Percentiles rank a stretch among this genome's conserved stretches.
Conservation (phyloP, 495 filamentous ascomycete species). For the Pseudotulostoma volvatum region DNA sequence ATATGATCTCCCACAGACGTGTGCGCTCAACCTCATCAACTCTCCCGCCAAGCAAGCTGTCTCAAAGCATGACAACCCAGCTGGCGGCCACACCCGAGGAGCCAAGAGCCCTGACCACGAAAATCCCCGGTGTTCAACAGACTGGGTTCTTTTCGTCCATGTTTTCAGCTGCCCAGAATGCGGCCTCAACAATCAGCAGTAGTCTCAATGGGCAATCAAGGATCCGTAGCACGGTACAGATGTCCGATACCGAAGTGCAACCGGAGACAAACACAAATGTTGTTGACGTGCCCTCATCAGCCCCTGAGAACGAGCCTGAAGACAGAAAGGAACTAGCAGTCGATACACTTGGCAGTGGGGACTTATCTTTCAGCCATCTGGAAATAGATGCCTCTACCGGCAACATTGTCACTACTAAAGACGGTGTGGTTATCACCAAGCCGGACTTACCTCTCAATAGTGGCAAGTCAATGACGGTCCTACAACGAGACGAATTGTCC, state of each 20-base stretch:
- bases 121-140: slow-evolving; percentile 20
- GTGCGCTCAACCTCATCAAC: slow-evolving; percentile 48
- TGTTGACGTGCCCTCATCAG: slow-evolving; percentile 10
- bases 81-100: slow-evolving; percentile 60
- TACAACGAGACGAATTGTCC: slow-evolving; percentile 33
- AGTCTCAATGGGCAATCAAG: slow-evolving; percentile 48
- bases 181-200: slow-evolving; percentile 70
- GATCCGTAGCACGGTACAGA: slow-evolving; percentile 18
- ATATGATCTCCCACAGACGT: slow-evolving; percentile 61
- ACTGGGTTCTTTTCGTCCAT: slow-evolving; percentile 84
- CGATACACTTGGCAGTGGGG: slow-evolving; percentile 77
- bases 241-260: slow-evolving; percentile 1
- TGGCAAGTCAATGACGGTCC: slow-evolving; percentile 22
- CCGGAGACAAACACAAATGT: slow-evolving; percentile 7
- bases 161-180: slow-evolving; percentile 85
- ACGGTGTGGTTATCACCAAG: slow-evolving; percentile 26
- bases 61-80: slow-evolving; percentile 55
- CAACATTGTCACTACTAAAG: slow-evolving; percentile 22
- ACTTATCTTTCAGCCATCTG: slow-evolving; percentile 73
- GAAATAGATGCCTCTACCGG: slow-evolving; percentile 28
- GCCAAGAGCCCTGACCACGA: slow-evolving; percentile 30
- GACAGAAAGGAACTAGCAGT: slow-evolving; percentile 58
- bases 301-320: slow-evolving; percentile 15
- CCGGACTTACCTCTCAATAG: slow-evolving; percentile 18
- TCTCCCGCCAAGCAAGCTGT: slow-evolving; percentile 75